Conservation (phyloP, 495 filamentous ascomycete species). For the Podospora bellae-mahoneyi region DNA sequence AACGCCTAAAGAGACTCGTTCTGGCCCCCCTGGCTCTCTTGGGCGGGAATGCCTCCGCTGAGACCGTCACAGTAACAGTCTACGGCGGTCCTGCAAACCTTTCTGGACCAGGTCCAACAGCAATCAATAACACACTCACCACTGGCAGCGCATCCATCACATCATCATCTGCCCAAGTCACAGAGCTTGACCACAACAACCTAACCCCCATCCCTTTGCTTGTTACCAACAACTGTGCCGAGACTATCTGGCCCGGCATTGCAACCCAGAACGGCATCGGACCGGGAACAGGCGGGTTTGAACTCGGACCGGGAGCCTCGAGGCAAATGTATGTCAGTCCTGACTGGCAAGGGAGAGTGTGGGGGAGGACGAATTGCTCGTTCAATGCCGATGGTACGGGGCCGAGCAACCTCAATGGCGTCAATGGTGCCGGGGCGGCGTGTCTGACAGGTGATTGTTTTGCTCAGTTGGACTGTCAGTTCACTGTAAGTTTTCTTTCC, state of each 20-base stretch:
- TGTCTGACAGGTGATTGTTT: conserved; percentile 74
- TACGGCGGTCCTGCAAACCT: conserved; percentile 1
- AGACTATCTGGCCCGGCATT: conserved; percentile 70
- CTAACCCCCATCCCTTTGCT: conserved; percentile 44
- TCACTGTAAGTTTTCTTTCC: conserved; percentile 48
- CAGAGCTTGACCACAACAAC: conserved; percentile 9
- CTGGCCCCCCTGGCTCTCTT: neutral
- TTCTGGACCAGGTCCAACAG: neutral
- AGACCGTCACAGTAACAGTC: neutral
- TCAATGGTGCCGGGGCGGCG: conserved; percentile 55
- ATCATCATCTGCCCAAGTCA: neutral
- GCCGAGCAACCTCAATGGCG: conserved; percentile 44
- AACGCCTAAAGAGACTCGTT: neutral
- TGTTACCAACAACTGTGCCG: conserved; percentile 63
- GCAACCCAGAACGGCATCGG: conserved; percentile 62
- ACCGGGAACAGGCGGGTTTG: conserved; percentile 61
- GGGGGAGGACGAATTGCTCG: conserved; percentile 79
- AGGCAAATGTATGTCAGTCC: conserved; percentile 55
- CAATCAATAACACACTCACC: conserved; percentile 4
- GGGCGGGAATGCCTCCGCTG: neutral
- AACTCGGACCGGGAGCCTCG: conserved; percentile 50
- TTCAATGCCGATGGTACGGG: conserved; percentile 58
- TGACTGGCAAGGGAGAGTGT: conserved; percentile 76
- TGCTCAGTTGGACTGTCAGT: conserved; percentile 60
- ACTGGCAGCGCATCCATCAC: neutral